Base-by-base conservation (phyloP, 2,329 filamentous ascomycete species). In the Diaporthe batatas region DNA sequence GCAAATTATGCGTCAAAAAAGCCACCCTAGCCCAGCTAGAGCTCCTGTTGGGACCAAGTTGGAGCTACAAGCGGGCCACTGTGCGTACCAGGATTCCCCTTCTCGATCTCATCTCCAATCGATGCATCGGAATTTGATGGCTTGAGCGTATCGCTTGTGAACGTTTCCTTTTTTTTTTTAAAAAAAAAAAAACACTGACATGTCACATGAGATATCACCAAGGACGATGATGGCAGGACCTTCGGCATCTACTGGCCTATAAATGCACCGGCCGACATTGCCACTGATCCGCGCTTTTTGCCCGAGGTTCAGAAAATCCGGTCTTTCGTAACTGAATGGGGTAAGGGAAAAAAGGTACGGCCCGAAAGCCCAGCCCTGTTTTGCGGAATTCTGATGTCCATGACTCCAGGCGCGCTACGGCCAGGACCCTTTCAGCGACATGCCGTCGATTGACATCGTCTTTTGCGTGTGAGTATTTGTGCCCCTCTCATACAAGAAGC, bases 381-480 rank as follows among this genome's bases (percentile, higher is more conserved):
- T 47, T 18, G 21, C 58, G 47, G 10, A 6, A 34, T 12, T 29
- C 68, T 70, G 25, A 70, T 23, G 11, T 7, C 5, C 8, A 29
- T 58, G 29, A 25, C 10, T 14, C 44, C 16, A 69, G 68, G 58
- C 68, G 10, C 6, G 16, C 14, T 51, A 36, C 18, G 39, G 32
- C 4, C 39, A 58, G 32, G 21, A 58, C 1, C 54, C 68, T 8
- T 70, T 70, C 18, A 0, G 21, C 12, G 68, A 70, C 29, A 58
- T 47, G 11, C 42, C 29, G 23, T 54, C 39, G 6, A 70, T 70
- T 14, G 36, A 21, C 8, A 47, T 70, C 1, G 23, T 70, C 4
- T 29, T 70, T 21, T 49, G 39, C 42, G 6, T n/a, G 54, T 69
- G 34, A 69, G 67, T 12, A 42, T 32, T 21, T n/a, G 8, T 44